Base-by-base conservation (phyloP, 1,284 basidiomycete genomes). In the Tremellales sp. region DNA sequence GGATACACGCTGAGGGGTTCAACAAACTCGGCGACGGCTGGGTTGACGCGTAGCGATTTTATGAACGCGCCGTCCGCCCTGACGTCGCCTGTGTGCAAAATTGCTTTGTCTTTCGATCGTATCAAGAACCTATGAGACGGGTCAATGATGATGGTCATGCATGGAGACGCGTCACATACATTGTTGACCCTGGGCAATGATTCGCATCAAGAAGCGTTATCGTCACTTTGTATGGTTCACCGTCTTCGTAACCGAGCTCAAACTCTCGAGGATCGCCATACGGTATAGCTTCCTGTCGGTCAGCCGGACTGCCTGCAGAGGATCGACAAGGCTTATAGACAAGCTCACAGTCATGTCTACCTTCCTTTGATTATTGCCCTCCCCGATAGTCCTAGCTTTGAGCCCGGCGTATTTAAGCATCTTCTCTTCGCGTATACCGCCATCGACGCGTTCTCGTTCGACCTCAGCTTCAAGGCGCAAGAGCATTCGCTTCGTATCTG, bases 11-110 rank as follows among this genome's bases (percentile, higher is more conserved):
- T 12, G 41, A 25, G 17, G 12, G 19, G 40, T 41, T 2, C 77
- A 4, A 91, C 64, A 57, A 87, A 96, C 10, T 81, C 79, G 54
- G 84, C 81, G 10, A 96, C 74, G 50, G 80, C 80, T 0, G 86
- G 84, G 58, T 87, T 85, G 7, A 81, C 78, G 15, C 70, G 75
- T 1, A 97, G 70, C 2, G 78, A 78, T 3, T 86, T 79, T 27
- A 93, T 70, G 64, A 88, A 87, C 77, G 82, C 83, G 0, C 81
- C 78, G 65, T 97, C 93, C 0, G 88, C 89, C 37, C 93, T 82
- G 46, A 97, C 79, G 70, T 97, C 93, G 17, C 93, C 93, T 0
- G 92, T 97, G 65, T 97, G 90, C 3, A 97, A 80, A 17, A 96
- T 77, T 0, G 87, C 79, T 5, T 84, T 83, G 41, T 80, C 69